Evolutionary conservation across 768 basidiomycete genomes (phyloP).

Genomic region (Lyophyllum atratum): DNA sequence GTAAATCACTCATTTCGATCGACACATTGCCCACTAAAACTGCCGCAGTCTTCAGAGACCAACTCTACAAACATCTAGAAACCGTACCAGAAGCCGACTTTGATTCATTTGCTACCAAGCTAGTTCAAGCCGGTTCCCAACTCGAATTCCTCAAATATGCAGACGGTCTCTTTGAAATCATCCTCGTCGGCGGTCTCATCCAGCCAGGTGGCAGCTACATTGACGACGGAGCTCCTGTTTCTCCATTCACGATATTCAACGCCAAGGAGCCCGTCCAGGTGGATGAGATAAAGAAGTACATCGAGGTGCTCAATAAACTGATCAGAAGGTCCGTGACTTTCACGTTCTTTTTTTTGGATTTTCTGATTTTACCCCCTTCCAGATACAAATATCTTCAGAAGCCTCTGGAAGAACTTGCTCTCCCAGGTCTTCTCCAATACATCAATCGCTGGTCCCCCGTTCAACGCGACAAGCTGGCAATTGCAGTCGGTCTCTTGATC

Average conservation of each 20-base stretch:
- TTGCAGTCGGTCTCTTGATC: conserved; percentile 80
- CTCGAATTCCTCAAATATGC: conserved; percentile 98
- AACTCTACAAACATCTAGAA: conserved; percentile 89
- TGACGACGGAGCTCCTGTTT: conserved; percentile 83
- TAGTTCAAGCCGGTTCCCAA: conserved; percentile 88
- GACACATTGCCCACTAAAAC: conserved; percentile 12
- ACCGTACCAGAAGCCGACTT: conserved; percentile 79
- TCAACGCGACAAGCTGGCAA: conserved; percentile 82
- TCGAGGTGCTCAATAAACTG: conserved; percentile 94
- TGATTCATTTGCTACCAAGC: conserved; percentile 78
- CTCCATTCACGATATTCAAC: conserved; percentile 87
- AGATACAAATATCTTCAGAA: conserved; percentile 99
- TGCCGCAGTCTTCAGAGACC: conserved; percentile 83
- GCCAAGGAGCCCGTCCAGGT: conserved; percentile 77
- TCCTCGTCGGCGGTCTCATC: conserved; percentile 93
- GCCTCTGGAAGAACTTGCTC: conserved; percentile 84
- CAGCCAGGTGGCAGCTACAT: conserved; percentile 94
- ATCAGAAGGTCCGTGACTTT: conserved; percentile 72
- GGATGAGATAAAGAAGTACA: conserved; percentile 89
- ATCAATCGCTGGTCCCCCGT: conserved; percentile 79
- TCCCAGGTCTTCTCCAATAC: conserved; percentile 87
- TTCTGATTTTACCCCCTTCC: conserved; percentile 15
- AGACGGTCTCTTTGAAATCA: conserved; percentile 93
- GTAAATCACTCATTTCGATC: conserved; percentile 34
- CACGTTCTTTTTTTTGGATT: background rate